Percentiles rank a stretch among this genome's conserved stretches.
These are phyloP conservation scores for Botryotinia convoluta DNA, from an alignment of 2,329 filamentous ascomycete genomes.

Conservation along the genomic window DNA sequence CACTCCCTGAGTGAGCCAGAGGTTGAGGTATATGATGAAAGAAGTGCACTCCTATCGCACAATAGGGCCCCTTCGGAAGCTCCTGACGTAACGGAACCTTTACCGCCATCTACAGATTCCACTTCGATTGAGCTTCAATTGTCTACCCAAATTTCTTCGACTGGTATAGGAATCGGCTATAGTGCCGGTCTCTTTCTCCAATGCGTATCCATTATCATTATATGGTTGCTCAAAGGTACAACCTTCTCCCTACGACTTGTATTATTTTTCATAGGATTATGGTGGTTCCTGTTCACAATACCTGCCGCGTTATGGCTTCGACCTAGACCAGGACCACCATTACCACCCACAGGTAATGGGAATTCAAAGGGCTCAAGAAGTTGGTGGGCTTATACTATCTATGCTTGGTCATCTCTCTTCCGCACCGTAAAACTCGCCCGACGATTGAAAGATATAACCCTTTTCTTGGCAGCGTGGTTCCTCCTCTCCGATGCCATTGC, in stretches of 20 bases:
- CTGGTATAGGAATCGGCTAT: constrained; percentile 92
- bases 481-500: constrained; percentile 89
- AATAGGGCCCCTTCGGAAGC: neutral
- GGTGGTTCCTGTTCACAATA: constrained; percentile 92
- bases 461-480: constrained; percentile 89
- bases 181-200: constrained; percentile 82
- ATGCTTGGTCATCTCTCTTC: constrained; percentile 82
- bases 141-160: constrained; percentile 87
- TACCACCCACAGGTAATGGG: constrained; percentile 45
- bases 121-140: constrained; percentile 70
- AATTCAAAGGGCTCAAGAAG: constrained; percentile 36
- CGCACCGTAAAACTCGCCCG: constrained; percentile 74
- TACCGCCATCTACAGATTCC: constrained; percentile 47
- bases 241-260: constrained; percentile 85
- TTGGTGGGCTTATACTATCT: constrained; percentile 70
- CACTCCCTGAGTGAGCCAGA: constrained; percentile 21
- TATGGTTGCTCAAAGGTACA: constrained; percentile 70
- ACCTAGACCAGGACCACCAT: constrained; percentile 80
- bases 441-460: constrained; percentile 66
- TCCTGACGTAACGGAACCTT: constrained; percentile 27
- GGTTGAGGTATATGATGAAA: constrained; percentile 42
- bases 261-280: constrained; percentile 79
- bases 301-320: constrained; percentile 86
- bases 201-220: constrained; percentile 72
- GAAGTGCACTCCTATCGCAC: constrained; percentile 46